Evolutionary conservation across 345 rosid genomes (phyloP), one percentile per base, ranked within the genome.

Genomic region (Barbarea vulgaris): DNA sequence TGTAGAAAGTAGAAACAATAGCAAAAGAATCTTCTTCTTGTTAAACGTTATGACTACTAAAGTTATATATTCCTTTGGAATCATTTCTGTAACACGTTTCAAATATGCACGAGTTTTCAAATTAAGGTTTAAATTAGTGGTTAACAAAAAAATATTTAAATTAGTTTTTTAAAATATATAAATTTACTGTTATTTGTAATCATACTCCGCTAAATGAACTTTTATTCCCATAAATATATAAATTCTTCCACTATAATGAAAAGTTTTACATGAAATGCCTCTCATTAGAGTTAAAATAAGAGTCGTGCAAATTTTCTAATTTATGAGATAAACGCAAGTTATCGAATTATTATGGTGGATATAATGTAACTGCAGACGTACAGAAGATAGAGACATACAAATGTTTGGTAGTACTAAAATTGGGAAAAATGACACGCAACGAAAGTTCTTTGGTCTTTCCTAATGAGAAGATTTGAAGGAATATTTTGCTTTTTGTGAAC

Each of bases 401-500:
- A 30, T 69, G 70, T 63, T 61, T 51, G 76, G 69, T 61, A 10
- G 50, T 37, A 18, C 37, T 14, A 54, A 22, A 19, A 31, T 6
- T 39, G 53, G 39, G 5, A 19, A 8, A 55, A 55, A 64, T 8
- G 36, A 64, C 56, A 55, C 37, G 48, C 57, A 54, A 55, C 37
- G 44, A 64, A 54, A 54, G 30, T 74, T 64, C 64, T 42, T 55
- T 55, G 64, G 57, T 73, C 48, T 31, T 73, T 73, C 55, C 47
- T 47, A 12, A 22, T 73, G 47, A 54, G 48, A 73, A 41, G 25
- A 53, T 64, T 54, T 30, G 9, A 28, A 54, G 22, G 65, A 74
- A 64, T 55, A 73, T 22, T 31, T 73, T 41, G 22, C 13, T 53
- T 72, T 62, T 27, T 73, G 62, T 63, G 70, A 64, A 64, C 71